Base-by-base conservation (phyloP, 208 protist species). In the Acanthamoeba lenticulata region DNA sequence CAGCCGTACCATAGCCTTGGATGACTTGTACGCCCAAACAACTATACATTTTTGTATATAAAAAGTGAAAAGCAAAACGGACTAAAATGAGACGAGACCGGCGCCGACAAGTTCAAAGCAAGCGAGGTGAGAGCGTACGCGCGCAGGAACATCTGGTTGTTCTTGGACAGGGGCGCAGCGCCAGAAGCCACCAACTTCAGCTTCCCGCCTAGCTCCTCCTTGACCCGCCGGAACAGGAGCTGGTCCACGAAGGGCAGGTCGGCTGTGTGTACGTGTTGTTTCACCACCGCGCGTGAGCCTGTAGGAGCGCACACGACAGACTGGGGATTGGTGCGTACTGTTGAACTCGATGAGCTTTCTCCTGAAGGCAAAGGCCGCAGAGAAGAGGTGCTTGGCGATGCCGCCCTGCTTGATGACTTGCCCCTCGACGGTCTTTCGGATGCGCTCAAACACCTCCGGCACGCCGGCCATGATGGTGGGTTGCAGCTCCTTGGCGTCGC, bases 391-490 rank as follows among this genome's bases (percentile, higher is more conserved):
- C 42, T 47, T 67, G 44, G 42, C 42, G 44, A 94, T 5, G 4
- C 27, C 3, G 45, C 91, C 72, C 52, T 47, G 44, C 55, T 94
- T 86, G 55, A 36, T 60, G 11, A 94, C 65, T 42, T 94, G 49
- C 21, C 36, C 91, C 45, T 81, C 52, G 6, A 86, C 79, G 19
- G 15, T 55, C 72, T 94, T 83, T 3, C 72, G 19, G 38, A 94
- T 86, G 24, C 55, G 86, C 40, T 94, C 91, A 38, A 81, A 94
- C 40, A 95, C 90, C 42, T 65, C 38, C 1, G 94, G 94, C 44
- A 95, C 94, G 40, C 90, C 94, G 72, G 90, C 62, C 62, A 95
- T 44, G 36, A 95, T 38, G 55, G 94, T 95, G 17, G 94, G 94
- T 29, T 57, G 40, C 57, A 95, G 89, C 32, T 47, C 45, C 55